Evolutionary conservation across 73 alveolate species (phyloP).

Genomic region (Symbiodinium pilosum): DNA sequence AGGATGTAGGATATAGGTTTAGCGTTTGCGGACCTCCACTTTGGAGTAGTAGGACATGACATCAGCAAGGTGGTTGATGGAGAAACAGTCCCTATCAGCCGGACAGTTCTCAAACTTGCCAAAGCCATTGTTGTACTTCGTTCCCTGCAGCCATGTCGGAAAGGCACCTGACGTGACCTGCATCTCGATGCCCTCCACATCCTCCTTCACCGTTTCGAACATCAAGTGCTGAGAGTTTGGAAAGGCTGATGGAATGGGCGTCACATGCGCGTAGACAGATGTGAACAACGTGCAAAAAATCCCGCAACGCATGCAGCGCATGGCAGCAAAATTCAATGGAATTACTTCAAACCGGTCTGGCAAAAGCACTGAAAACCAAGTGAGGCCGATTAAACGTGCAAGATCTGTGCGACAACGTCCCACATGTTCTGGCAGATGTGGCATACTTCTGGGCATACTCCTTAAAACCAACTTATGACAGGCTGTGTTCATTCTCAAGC

Average conservation of each 20-base stretch:
- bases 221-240: constrained; percentile 3
- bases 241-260: background rate
- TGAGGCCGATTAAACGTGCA: too few relatives aligned
- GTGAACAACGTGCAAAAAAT: background rate
- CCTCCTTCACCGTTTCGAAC: background rate
- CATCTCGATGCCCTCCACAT: background rate
- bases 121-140: constrained; percentile 6
- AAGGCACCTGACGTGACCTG: constrained; percentile 15
- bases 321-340: background rate
- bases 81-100: background rate
- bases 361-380: too few relatives aligned
- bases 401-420: too few relatives aligned
- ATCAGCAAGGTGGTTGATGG: constrained; percentile 3
- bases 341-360: too few relatives aligned
- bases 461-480: too few relatives aligned
- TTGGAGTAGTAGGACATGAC: constrained; percentile 6
- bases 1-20: too few relatives aligned
- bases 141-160: constrained; percentile 7
- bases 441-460: too few relatives aligned
- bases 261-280: background rate
- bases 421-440: too few relatives aligned
- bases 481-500: too few relatives aligned
- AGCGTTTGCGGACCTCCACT: background rate
- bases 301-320: background rate
- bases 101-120: background rate